phyloP scores from a whole-genome alignment of 805 yeast genomes.

The Myxozyma melibiosi region DNA sequence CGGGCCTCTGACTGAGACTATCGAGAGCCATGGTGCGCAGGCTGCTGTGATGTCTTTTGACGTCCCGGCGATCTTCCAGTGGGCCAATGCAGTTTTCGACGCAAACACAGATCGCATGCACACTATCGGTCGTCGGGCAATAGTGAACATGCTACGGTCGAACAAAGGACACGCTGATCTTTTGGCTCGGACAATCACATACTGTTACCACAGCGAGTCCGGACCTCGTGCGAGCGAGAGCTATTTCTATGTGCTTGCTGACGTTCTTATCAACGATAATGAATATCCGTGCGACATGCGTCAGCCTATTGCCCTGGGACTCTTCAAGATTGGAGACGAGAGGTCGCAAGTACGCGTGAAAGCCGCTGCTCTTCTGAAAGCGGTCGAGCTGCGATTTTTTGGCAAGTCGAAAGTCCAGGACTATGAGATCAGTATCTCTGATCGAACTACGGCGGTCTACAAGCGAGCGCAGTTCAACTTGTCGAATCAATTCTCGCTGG shows the following conservation, averaged over 20 bases:
- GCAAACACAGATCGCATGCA: slow-evolving; percentile 61
- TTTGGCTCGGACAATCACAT: slow-evolving; percentile 62
- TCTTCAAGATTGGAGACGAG: slow-evolving; percentile 78
- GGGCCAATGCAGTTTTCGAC: slow-evolving; percentile 75
- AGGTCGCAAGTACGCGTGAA: slow-evolving; percentile 65
- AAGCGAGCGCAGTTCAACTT: slow-evolving; percentile 82
- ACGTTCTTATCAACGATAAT: slow-evolving; percentile 57
- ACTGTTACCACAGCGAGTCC: slow-evolving; percentile 65
- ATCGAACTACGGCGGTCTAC: slow-evolving; percentile 78
- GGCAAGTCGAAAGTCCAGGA: slow-evolving; percentile 57
- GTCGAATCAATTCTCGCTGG: slow-evolving; percentile 67
- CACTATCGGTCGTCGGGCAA: slow-evolving; percentile 68
- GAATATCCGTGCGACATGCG: slow-evolving; percentile 57
- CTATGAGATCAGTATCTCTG: slow-evolving; percentile 70
- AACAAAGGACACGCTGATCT: slow-evolving; percentile 59
- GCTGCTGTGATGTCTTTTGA: slow-evolving; percentile 69
- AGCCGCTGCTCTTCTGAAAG: slow-evolving; percentile 71
- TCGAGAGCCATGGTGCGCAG: slow-evolving; percentile 43
- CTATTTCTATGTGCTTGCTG: slow-evolving; percentile 72
- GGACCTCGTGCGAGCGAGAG: slow-evolving; percentile 58
- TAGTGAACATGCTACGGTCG: slow-evolving; percentile 62
- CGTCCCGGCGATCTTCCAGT: slow-evolving; percentile 63
- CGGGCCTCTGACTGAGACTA: slow-evolving; percentile 62
- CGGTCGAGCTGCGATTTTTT: slow-evolving; percentile 62
- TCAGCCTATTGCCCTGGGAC: slow-evolving; percentile 71